Evolutionary conservation across 805 yeast species (phyloP).

Genomic region (Yarrowia keelungensis): DNA sequence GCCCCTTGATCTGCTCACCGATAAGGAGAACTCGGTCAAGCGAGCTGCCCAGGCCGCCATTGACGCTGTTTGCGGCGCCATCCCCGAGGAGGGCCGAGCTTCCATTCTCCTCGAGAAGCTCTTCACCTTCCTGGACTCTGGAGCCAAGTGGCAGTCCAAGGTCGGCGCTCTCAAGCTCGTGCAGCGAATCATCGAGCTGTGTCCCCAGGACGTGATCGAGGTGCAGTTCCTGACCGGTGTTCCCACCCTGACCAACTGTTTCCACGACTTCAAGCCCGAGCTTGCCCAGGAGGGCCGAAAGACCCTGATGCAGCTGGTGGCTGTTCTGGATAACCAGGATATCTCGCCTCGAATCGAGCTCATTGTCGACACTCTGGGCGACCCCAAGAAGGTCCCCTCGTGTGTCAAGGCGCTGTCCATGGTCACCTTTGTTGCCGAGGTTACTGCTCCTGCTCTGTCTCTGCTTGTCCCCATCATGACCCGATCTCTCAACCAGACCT

Average conservation of each 20-base stretch:
- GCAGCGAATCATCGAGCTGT: constrained; percentile 76
- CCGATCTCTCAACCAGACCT: constrained; percentile 83
- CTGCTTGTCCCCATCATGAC: constrained; percentile 89
- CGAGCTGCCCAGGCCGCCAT: constrained; percentile 84
- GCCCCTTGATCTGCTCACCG: constrained; percentile 77
- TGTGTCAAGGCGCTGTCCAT: constrained; percentile 89
- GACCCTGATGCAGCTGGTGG: constrained; percentile 72
- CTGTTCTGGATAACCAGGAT: constrained; percentile 90
- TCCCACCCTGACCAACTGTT: constrained; percentile 84
- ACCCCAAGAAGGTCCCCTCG: constrained; percentile 85
- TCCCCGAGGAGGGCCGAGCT: constrained; percentile 79
- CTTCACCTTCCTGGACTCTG: constrained; percentile 68
- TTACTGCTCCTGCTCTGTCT: constrained; percentile 93
- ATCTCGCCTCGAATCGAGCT: constrained; percentile 82
- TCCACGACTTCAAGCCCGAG: constrained; percentile 97
- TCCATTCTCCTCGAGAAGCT: constrained; percentile 70
- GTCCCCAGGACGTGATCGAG: constrained; percentile 86
- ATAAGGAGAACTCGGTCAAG: constrained; percentile 85
- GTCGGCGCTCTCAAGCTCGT: constrained; percentile 75
- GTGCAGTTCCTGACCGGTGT: constrained; percentile 76
- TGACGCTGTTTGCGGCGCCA: constrained; percentile 71
- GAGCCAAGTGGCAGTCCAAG: constrained; percentile 95
- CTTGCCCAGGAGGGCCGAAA: constrained; percentile 83
- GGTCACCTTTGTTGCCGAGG: constrained; percentile 98
- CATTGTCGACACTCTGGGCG: constrained; percentile 86